Evolutionary conservation across 768 basidiomycete genomes (phyloP), one percentile per base, ranked within the genome.

Genomic region (Tephrocybe sp.): DNA sequence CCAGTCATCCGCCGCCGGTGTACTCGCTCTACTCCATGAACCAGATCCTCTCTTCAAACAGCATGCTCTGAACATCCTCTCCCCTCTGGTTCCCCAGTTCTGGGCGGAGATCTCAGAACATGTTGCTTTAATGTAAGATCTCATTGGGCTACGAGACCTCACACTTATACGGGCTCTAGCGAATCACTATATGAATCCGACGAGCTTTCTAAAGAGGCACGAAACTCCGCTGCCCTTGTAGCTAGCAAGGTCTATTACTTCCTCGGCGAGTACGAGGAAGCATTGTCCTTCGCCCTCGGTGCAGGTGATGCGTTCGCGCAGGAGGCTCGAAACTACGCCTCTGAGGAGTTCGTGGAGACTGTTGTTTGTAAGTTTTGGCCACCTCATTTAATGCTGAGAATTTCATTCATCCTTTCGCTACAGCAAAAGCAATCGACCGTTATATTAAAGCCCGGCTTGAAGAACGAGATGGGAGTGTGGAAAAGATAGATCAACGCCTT

Each of bases 41-140:
- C 89, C 88, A 48, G 90, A 95, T 58, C 77, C 84, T 23, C 73
- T 88, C 36, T 87, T 98, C 67, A 92, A 94, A 65, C 85, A 91
- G 61, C 90, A 97, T 77, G 97, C 97, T 20, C 84, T 99, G 60
- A 82, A 83, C 44, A 80, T 86, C 39, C 78, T 99, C 47, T 88
- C 84, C 62, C 73, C 81, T 14, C 81, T 98, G 39, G 93, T 98
- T 6, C 84, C 94, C 33, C 87, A 90, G 61, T 98, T 98, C 70
- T 99, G 97, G 97, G 88, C 96, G 41, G 97, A 99, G 77, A 96
- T 98, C 63, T 94, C 93, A 60, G 97, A 99, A 69, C 84, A 90
- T 65, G 87, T 98, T 61, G 81, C 88, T 28, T 73, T 85, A 53
- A 93, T 98, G 95, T 92, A 67, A 61, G 91, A 74, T 5, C 17